Percentiles rank a stretch among this genome's conserved stretches.
Evolutionary conservation across 2,329 filamentous ascomycete genomes (phyloP).

Genomic region (Aureobasidium sp.): DNA sequence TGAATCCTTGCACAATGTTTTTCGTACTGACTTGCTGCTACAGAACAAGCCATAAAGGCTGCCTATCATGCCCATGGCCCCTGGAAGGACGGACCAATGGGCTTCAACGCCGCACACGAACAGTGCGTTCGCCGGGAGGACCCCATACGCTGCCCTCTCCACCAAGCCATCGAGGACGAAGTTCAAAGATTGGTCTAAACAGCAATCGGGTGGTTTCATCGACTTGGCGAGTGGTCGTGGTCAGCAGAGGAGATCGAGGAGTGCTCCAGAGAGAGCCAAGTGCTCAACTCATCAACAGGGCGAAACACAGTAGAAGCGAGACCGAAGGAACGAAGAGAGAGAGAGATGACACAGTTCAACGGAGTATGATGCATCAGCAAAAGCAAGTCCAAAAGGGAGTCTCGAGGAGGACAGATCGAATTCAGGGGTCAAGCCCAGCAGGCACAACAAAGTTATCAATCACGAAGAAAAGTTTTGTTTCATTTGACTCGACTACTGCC

Average conservation of each 20-base stretch:
- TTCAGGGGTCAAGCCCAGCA: not conserved
- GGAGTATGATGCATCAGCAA: not conserved
- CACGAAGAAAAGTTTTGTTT: not conserved
- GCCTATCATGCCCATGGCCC: not conserved
- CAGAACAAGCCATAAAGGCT: not conserved
- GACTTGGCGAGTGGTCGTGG: too few species aligned
- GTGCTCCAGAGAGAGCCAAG: too few species aligned
- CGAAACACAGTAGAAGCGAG: too few species aligned
- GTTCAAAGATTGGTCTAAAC: too few species aligned
- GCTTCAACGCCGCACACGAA: not conserved
- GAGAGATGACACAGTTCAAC: too few species aligned
- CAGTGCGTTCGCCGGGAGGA: not conserved
- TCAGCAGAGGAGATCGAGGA: too few species aligned
- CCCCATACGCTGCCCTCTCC: not conserved
- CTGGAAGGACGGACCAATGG: not conserved
- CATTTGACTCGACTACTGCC: not conserved
- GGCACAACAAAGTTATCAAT: too few species aligned
- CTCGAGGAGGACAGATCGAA: too few species aligned
- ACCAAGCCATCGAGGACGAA: not conserved
- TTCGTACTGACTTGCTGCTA: not conserved
- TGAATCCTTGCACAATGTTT: not conserved
- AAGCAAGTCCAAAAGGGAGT: not conserved
- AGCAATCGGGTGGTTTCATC: too few species aligned
- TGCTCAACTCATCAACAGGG: too few species aligned
- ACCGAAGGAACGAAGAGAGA: not conserved